Conservation (phyloP, 345 rosid species). For the Acer campestre region DNA sequence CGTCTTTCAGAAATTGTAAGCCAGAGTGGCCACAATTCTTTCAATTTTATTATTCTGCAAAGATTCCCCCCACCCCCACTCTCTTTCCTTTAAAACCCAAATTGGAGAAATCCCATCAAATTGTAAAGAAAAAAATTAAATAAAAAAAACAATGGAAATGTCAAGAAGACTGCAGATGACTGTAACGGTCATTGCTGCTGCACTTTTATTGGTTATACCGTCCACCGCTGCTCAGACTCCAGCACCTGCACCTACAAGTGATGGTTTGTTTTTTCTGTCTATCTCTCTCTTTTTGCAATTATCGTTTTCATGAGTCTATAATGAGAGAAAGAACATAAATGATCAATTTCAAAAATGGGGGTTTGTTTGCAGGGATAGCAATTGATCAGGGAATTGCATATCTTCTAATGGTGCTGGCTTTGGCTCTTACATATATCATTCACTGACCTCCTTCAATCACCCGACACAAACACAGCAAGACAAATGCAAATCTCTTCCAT, state of each 20-base stretch:
- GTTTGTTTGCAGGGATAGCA: slow-evolving; percentile 21
- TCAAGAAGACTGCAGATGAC: slow-evolving; percentile 16
- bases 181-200: slow-evolving; percentile 10
- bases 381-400: slow-evolving; percentile 40
- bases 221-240: slow-evolving; percentile 26
- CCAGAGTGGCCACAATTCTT: slow-evolving; percentile 14
- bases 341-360: not conserved
- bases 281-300: not conserved
- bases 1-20: not conserved
- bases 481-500: not conserved
- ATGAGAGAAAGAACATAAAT: no score
- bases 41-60: not conserved
- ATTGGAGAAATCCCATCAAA: not conserved
- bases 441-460: slow-evolving; percentile 5
- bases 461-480: not conserved
- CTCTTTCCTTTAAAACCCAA: not conserved
- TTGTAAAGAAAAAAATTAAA: no score
- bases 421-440: slow-evolving; percentile 30
- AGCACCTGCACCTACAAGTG: slow-evolving; percentile 28
- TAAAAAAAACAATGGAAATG: slow-evolving; percentile 20
- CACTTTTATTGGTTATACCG: slow-evolving; percentile 4
- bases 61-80: slow-evolving; percentile 7
- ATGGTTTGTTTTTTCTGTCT: slow-evolving; percentile 19
- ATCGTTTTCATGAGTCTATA: no score
- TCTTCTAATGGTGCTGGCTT: slow-evolving; percentile 29